Base-by-base conservation (phyloP, 148 eudicot genomes). In the Rhododendron molle region DNA sequence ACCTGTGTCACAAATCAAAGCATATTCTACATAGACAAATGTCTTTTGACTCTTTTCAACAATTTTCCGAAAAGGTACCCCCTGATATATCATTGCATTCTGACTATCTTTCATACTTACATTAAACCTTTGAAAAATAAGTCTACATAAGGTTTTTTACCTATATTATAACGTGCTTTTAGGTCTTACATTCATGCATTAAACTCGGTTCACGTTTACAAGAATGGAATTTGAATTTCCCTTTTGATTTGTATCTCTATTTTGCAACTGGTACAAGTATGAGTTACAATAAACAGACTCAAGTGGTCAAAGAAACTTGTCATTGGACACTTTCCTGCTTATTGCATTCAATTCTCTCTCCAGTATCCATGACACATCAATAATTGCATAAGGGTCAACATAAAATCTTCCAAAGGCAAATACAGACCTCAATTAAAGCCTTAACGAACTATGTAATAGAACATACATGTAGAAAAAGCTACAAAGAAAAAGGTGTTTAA, bases 321-420 rank as follows among this genome's bases (percentile, higher is more conserved):
- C 62, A 5, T 28, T 52, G 46, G 56, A 56, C 56, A 76, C 28
- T 77, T 67, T 56, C 56, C 69, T n/a, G n/a, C 20, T 40, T 50
- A 78, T 15, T 18, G 73, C 86, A 77, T 78, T 26, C 40, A 85
- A 62, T 34, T 58, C 43, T 58, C 14, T 85, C 58, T 84, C 72
- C 30, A 58, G 34, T 85, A 52, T 84, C 72, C 20, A 77, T 65
- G 32, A 82, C 49, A 44, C 50, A 40, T 20, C 49, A 84, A 21
- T n/a, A 18, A 71, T 62, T 72, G 77, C 46, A 18, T 0, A n/a
- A 69, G 16, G 38, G 46, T 52, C 82, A 67, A 58, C 21, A 32
- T 40, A 49, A 86, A 46, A 28, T 72, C 49, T 18, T 36, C 30
- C 74, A 81, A 81, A 50, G 56, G 67, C 30, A 71, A 65, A 80